phyloP scores from a whole-genome alignment of 805 yeast genomes.

The Schwanniomyces polymorphus region DNA sequence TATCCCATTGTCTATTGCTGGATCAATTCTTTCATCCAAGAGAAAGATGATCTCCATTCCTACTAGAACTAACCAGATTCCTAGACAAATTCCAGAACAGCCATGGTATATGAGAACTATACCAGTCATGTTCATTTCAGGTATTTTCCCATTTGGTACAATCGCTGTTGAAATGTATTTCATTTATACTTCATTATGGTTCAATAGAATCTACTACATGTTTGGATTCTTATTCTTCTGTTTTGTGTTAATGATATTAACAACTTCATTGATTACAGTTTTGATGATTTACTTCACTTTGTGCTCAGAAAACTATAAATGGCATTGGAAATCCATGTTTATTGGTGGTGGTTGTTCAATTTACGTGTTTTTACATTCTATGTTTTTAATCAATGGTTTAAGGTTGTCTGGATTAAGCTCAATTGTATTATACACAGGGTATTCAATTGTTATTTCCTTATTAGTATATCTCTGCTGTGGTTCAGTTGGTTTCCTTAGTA shows the following conservation, averaged over 20 bases:
- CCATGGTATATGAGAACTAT: constrained; percentile 76
- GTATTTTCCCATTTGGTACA: constrained; percentile 92
- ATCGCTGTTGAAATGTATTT: constrained; percentile 94
- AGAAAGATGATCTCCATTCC: constrained; percentile 62
- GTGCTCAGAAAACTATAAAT: constrained; percentile 88
- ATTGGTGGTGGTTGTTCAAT: constrained; percentile 87
- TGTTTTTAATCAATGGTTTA: constrained; percentile 67
- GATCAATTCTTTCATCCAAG: constrained; percentile 79
- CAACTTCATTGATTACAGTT: constrained; percentile 78
- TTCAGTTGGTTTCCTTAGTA: constrained; percentile 77
- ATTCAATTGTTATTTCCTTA: constrained; percentile 69
- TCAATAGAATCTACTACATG: constrained; percentile 92
- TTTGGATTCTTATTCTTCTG: constrained; percentile 95
- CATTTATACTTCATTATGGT: constrained; percentile 90
- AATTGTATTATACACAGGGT: constrained; percentile 77
- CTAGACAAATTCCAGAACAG: constrained; percentile 92
- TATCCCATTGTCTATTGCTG: constrained; percentile 78
- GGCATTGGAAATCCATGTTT: constrained; percentile 95
- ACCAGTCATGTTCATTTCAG: constrained; percentile 73
- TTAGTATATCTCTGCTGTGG: constrained; percentile 84
- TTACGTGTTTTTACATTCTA: constrained; percentile 82
- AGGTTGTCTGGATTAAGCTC: constrained; percentile 72
- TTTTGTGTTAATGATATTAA: constrained; percentile 74
- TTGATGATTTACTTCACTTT: constrained; percentile 80
- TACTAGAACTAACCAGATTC: constrained; percentile 90